phyloP scores from a whole-genome alignment of 805 yeast genomes.

The Cyberlindnera petersonii region DNA sequence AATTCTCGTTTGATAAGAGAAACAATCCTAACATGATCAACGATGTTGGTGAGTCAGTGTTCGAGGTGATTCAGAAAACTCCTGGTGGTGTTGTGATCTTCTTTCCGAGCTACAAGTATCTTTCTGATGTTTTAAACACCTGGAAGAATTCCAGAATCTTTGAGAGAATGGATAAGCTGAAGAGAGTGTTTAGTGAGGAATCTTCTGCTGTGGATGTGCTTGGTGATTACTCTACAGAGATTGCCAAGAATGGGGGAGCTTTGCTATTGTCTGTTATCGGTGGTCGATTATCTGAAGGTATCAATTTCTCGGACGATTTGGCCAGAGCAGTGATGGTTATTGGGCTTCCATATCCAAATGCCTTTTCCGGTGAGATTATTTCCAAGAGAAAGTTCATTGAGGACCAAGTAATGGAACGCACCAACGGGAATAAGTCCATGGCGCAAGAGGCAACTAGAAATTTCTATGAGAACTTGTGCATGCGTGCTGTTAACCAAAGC shows the following conservation, averaged over 20 bases:
- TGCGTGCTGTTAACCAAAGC: conserved; percentile 90
- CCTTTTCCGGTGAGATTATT: conserved; percentile 73
- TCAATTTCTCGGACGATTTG: conserved; percentile 81
- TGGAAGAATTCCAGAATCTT: conserved; percentile 48
- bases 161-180: conserved; percentile 34
- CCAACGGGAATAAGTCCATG: conserved; percentile 38
- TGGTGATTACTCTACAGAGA: conserved; percentile 44
- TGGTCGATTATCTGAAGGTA: conserved; percentile 90
- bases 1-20: conserved; percentile 69
- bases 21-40: conserved; percentile 41
- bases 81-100: conserved; percentile 81
- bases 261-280: conserved; percentile 82
- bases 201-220: conserved; percentile 48
- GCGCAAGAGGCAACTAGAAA: conserved; percentile 48
- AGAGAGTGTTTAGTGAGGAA: conserved; percentile 57
- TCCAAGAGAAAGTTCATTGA: conserved; percentile 69
- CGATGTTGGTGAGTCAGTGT: conserved; percentile 47
- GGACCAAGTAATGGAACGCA: conserved; percentile 40
- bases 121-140: conserved; percentile 42
- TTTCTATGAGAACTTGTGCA: conserved; percentile 79
- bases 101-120: conserved; percentile 79
- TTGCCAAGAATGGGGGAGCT: conserved; percentile 49
- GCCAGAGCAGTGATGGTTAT: conserved; percentile 84
- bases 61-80: conserved; percentile 38
- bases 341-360: conserved; percentile 88